phyloP scores from a whole-genome alignment of 495 filamentous ascomycete species.

The Pseudevernia furfuracea region DNA sequence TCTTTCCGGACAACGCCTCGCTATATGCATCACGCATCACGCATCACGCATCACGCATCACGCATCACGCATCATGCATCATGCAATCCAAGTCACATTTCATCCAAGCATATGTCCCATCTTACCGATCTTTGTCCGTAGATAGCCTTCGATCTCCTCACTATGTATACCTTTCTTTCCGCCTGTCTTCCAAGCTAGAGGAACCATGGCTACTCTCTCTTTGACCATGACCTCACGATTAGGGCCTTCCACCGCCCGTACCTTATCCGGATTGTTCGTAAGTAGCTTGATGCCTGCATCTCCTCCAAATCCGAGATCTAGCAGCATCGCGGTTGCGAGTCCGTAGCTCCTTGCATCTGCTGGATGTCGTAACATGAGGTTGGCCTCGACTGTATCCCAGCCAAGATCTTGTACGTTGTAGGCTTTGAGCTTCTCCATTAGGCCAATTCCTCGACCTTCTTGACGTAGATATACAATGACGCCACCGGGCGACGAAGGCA shows the following conservation, averaged over 20 bases:
- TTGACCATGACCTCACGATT: slow-evolving; percentile 79
- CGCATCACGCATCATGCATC: slow-evolving; percentile 1
- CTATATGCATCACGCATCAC: too few relatives aligned
- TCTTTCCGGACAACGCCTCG: slow-evolving; percentile 21
- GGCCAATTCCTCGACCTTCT: slow-evolving; percentile 90
- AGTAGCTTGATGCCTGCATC: slow-evolving; percentile 69
- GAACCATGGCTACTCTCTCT: slow-evolving; percentile 90
- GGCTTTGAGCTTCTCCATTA: slow-evolving; percentile 92
- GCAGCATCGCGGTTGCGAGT: slow-evolving; percentile 84
- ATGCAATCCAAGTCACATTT: slow-evolving; percentile 13
- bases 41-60: too few relatives aligned
- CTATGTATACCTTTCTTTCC: slow-evolving; percentile 75
- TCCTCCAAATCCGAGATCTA: slow-evolving; percentile 67
- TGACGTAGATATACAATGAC: slow-evolving; percentile 93
- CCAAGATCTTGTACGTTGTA: slow-evolving; percentile 97
- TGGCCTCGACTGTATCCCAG: slow-evolving; percentile 92
- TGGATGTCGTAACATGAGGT: slow-evolving; percentile 81
- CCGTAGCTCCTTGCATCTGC: slow-evolving; percentile 93
- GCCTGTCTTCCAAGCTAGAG: slow-evolving; percentile 81
- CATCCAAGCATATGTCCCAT: slow-evolving; percentile 59
- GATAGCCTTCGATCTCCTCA: slow-evolving; percentile 83
- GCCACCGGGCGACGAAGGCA: slow-evolving; percentile 64
- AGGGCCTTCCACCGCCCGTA: slow-evolving; percentile 86
- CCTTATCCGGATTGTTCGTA: slow-evolving; percentile 98
- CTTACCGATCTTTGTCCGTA: slow-evolving; percentile 81